Percentiles rank a stretch among this genome's conserved stretches.
Evolutionary conservation across 2,329 filamentous ascomycete genomes (phyloP).

Genomic region (Talaromyces piceae): DNA sequence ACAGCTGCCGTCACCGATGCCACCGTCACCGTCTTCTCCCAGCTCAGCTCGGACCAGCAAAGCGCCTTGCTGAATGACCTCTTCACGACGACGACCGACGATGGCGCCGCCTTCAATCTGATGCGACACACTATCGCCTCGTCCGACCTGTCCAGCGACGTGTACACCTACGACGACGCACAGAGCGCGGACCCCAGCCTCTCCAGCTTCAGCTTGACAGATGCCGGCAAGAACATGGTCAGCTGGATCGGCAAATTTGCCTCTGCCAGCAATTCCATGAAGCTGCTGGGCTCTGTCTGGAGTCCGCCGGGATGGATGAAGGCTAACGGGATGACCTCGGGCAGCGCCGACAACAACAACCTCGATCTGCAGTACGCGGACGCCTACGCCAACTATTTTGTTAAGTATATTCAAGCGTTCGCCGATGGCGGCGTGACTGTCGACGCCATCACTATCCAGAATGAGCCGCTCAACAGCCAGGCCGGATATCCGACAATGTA

Average conservation of each 20-base stretch:
- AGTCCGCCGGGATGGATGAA: conserved; percentile 8
- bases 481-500: conserved; percentile 6
- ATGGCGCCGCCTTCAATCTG: conserved; percentile 2
- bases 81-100: neutral
- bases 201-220: neutral
- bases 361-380: conserved; percentile 3
- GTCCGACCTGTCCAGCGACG: conserved; percentile 1
- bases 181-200: neutral
- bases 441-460: conserved; percentile 5
- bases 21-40: conserved; percentile 5
- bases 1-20: conserved; percentile 8
- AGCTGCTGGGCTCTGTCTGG: conserved; percentile 3
- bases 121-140: conserved; percentile 5
- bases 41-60: conserved; percentile 1
- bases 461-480: conserved; percentile 7
- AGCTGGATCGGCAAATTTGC: conserved; percentile 1
- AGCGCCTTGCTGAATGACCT: conserved; percentile 1
- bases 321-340: neutral
- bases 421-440: conserved; percentile 3
- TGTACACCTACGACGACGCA: conserved; percentile 4
- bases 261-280: conserved; percentile 1
- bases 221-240: neutral
- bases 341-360: conserved; percentile 1
- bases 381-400: conserved; percentile 3
- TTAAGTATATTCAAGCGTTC: conserved; percentile 6